phyloP scores from a whole-genome alignment of 1,284 basidiomycete genomes.

The Afroboletus lepidellus region DNA sequence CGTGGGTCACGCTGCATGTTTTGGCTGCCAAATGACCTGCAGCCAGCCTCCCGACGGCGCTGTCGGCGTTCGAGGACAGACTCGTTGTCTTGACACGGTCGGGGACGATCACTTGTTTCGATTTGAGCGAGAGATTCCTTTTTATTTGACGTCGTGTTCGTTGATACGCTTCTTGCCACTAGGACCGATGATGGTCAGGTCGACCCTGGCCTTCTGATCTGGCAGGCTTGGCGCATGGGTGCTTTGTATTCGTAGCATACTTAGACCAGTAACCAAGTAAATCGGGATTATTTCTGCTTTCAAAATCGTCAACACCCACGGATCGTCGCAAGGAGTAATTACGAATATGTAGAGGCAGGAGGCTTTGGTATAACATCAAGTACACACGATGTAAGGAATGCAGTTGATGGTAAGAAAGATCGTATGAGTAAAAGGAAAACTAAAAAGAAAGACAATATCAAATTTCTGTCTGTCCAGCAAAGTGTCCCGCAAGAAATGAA shows the following conservation, averaged over 20 bases:
- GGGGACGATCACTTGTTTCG: constrained; percentile 8
- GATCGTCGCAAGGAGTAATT: background rate
- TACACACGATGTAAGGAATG: constrained; percentile 10
- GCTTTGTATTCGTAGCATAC: too few relatives aligned
- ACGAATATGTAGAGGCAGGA: background rate
- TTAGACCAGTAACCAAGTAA: too few relatives aligned
- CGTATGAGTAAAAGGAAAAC: background rate
- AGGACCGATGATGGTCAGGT: too few relatives aligned
- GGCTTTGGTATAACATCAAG: background rate
- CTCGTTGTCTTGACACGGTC: constrained; percentile 12
- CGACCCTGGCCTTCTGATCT: too few relatives aligned
- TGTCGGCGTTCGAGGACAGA: constrained; percentile 13
- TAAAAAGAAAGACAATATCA: background rate
- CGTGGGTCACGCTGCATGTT: constrained; percentile 19
- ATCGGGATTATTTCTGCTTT: too few relatives aligned
- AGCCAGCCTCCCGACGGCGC: constrained; percentile 12
- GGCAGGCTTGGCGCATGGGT: too few relatives aligned
- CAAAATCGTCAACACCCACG: background rate
- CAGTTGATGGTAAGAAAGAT: background rate
- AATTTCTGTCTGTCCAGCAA: background rate
- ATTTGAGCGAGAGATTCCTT: constrained; percentile 16
- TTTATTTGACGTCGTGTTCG: background rate
- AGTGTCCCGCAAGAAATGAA: background rate
- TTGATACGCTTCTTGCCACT: too few relatives aligned
- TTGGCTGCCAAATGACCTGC: constrained; percentile 19